Percentiles rank a stretch among this genome's conserved stretches.
Evolutionary conservation across 257 asterid species (phyloP).

Genomic region (Lavandula angustifolia): DNA sequence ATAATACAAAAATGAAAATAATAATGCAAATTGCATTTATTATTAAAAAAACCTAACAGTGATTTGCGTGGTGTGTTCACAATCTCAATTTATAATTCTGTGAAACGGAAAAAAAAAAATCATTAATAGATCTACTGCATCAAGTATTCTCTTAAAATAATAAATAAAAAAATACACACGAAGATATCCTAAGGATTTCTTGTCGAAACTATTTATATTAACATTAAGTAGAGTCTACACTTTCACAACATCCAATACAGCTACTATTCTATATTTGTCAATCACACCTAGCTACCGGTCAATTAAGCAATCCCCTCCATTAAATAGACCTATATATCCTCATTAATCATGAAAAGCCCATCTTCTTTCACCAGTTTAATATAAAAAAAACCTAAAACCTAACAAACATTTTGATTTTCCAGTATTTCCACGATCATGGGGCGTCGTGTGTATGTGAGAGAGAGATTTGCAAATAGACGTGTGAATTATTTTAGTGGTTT

Average conservation of each 20-base stretch:
- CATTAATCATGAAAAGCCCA: neutral
- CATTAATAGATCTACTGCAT: slow-evolving; percentile 1
- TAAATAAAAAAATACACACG: neutral
- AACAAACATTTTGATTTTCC: no score
- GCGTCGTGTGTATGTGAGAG: neutral
- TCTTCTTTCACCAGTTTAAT: neutral
- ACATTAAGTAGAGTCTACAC: neutral
- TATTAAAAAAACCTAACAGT: neutral
- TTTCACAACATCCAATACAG: neutral
- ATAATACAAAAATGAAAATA: no score
- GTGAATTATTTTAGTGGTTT: neutral
- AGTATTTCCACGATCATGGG: neutral
- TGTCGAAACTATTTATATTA: neutral
- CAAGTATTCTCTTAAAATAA: neutral
- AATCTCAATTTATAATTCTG: neutral
- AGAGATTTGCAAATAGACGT: neutral
- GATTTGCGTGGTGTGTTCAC: neutral
- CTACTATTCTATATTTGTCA: neutral
- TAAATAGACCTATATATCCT: neutral
- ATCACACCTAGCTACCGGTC: neutral
- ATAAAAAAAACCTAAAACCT: no score
- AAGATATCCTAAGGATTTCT: slow-evolving; percentile 15
- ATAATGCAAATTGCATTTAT: neutral
- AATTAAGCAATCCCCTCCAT: neutral
- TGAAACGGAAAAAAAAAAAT: neutral